Conservation (phyloP, 345 rosid genomes). For the Schrenkiella parvula region DNA sequence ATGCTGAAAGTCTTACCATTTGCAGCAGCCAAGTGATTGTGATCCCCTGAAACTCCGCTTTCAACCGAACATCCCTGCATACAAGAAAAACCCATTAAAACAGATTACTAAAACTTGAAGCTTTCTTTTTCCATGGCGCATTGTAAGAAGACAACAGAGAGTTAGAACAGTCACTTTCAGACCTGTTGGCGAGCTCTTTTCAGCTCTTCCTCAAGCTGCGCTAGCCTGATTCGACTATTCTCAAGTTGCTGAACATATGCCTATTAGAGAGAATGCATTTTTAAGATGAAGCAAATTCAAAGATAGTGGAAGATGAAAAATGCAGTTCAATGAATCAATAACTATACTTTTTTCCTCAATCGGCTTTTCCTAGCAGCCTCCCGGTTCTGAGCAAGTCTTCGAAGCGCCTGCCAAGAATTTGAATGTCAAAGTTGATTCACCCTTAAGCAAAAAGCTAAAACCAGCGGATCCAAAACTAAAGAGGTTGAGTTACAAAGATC, state of each 20-base stretch:
- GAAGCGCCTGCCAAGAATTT: conserved; percentile 46
- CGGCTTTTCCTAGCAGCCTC: conserved; percentile 97
- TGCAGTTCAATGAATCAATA: not conserved
- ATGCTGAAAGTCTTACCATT: conserved; percentile 45
- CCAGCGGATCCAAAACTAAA: not conserved
- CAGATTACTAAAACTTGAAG: not conserved
- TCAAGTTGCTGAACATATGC: conserved; percentile 96
- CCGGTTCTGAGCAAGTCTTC: conserved; percentile 90
- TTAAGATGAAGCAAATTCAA: not conserved
- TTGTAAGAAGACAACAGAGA: not conserved
- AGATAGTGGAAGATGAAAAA: not conserved
- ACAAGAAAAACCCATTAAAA: not conserved
- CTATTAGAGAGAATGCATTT: conserved; percentile 47
- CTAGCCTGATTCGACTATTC: conserved; percentile 57
- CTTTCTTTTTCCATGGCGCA: not conserved
- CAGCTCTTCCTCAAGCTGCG: conserved; percentile 84
- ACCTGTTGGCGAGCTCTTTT: conserved; percentile 83
- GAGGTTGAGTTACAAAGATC: not conserved
- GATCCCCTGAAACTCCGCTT: conserved; percentile 47
- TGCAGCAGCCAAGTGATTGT: conserved; percentile 40
- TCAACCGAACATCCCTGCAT: conserved; percentile 52
- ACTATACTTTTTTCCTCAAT: conserved; percentile 73
- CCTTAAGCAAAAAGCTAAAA: not conserved
- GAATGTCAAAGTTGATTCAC: conserved; percentile 5
- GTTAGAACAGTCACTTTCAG: not conserved